Conservation (phyloP, 176 grass and related monocot species). For the Musa beccarii region DNA sequence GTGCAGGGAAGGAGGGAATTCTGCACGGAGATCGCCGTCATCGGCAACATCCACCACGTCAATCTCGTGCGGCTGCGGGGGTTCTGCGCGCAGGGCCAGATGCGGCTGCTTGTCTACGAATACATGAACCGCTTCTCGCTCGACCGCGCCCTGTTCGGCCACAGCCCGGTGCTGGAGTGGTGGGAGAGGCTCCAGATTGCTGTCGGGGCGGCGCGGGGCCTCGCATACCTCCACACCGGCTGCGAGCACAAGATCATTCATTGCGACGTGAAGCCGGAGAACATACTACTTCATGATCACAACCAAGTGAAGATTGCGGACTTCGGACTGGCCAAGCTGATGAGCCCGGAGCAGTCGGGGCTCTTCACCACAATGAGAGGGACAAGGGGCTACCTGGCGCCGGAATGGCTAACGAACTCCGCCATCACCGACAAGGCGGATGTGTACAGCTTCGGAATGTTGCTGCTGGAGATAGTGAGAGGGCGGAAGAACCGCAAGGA, state of each 20-base stretch:
- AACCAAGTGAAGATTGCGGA: constrained; percentile 79
- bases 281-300: constrained; percentile 65
- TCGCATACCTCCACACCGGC: constrained; percentile 76
- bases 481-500: constrained; percentile 76
- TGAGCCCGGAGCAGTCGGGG: constrained; percentile 76
- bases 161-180: constrained; percentile 45
- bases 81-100: constrained; percentile 48
- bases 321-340: constrained; percentile 68
- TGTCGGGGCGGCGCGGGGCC: constrained; percentile 59
- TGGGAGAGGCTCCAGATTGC: constrained; percentile 55
- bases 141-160: constrained; percentile 52
- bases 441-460: constrained; percentile 85
- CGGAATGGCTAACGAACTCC: constrained; percentile 73
- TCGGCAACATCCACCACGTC: constrained; percentile 82
- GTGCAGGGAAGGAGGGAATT: constrained; percentile 72
- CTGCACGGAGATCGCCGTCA: constrained; percentile 84
- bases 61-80: constrained; percentile 79
- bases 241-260: constrained; percentile 72
- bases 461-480: constrained; percentile 57
- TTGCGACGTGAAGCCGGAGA: constrained; percentile 90
- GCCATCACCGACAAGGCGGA: constrained; percentile 70
- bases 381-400: constrained; percentile 72
- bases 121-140: constrained; percentile 76
- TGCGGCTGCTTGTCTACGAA: constrained; percentile 67
- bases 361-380: constrained; percentile 83